phyloP scores from a whole-genome alignment of 805 yeast genomes.

The Schizosaccharomyces lindneri region DNA sequence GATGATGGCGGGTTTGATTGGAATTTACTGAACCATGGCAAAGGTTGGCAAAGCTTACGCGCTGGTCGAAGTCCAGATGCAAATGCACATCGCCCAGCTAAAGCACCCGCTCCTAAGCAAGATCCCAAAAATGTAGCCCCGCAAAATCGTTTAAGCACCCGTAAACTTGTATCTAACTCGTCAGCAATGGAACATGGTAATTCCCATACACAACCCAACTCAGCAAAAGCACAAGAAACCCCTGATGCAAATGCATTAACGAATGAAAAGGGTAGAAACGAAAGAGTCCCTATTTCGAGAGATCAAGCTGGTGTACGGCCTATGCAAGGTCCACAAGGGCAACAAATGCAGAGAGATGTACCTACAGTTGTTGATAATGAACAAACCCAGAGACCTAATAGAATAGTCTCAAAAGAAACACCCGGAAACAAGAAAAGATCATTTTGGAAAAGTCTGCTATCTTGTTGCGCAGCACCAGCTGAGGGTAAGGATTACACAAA shows the following conservation, averaged over 20 bases:
- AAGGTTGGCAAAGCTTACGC: constrained; percentile 54
- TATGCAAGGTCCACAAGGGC: neutral
- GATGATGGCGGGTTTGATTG: constrained; percentile 89
- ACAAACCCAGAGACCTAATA: neutral
- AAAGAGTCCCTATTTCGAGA: too few species aligned
- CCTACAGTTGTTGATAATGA: neutral
- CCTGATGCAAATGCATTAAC: too few species aligned
- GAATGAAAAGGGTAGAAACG: too few species aligned
- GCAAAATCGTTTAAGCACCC: neutral
- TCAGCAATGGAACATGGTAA: too few species aligned
- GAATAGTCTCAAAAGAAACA: neutral
- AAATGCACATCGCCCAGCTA: neutral
- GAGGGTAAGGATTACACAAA: neutral
- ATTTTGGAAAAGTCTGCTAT: neutral
- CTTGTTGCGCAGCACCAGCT: neutral
- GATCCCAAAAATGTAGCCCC: neutral
- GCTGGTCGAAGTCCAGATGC: neutral
- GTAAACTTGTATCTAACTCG: too few species aligned
- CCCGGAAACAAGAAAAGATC: neutral
- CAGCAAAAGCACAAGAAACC: too few species aligned
- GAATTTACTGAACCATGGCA: constrained; percentile 87
- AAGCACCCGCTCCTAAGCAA: neutral
- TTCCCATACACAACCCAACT: too few species aligned
- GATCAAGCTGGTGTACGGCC: too few species aligned
- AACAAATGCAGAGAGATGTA: neutral